Percentiles rank a stretch among this genome's conserved stretches.
Conservation (phyloP, 2,329 filamentous ascomycete genomes). For the Chaetomium strumarium region DNA sequence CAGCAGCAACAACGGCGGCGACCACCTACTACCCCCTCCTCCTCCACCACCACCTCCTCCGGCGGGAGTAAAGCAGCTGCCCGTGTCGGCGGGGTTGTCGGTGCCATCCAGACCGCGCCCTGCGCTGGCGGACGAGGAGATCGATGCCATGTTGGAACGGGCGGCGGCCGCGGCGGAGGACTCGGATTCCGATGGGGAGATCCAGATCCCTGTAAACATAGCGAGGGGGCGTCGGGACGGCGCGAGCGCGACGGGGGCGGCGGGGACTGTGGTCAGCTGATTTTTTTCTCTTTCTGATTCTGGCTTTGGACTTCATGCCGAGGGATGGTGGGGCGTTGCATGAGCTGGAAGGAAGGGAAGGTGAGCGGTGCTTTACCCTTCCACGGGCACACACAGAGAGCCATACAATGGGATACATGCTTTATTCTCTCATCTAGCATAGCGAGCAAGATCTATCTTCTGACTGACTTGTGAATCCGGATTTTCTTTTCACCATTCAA, state of each 20-base stretch:
- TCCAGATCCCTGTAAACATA: conserved; percentile 38
- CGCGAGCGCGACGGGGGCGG: conserved; percentile 3
- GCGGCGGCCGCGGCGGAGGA: conserved; percentile 44
- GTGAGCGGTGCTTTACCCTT: neutral
- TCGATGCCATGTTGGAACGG: conserved; percentile 53
- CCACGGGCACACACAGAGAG: too few relatives aligned
- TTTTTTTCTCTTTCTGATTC: neutral
- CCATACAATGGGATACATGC: neutral
- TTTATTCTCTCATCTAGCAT: too few relatives aligned
- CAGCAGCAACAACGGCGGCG: neutral
- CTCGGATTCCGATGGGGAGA: conserved; percentile 54
- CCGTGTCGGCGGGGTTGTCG: conserved; percentile 45
- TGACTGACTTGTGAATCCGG: too few relatives aligned
- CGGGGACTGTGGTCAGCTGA: neutral
- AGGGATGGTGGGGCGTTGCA: too few relatives aligned
- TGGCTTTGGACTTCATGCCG: neutral
- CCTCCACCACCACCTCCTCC: conserved; percentile 12
- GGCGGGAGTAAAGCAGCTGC: conserved; percentile 38
- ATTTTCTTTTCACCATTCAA: too few relatives aligned
- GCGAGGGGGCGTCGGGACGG: conserved; percentile 27
- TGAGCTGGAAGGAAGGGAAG: too few relatives aligned
- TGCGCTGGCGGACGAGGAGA: conserved; percentile 48
- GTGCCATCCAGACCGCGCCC: conserved; percentile 35
- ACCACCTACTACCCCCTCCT: neutral
- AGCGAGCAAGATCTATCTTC: too few relatives aligned